Percentiles rank a stretch among this genome's conserved stretches.
phyloP scores from a whole-genome alignment of 768 basidiomycete species.

The Leccinellum luteum region DNA sequence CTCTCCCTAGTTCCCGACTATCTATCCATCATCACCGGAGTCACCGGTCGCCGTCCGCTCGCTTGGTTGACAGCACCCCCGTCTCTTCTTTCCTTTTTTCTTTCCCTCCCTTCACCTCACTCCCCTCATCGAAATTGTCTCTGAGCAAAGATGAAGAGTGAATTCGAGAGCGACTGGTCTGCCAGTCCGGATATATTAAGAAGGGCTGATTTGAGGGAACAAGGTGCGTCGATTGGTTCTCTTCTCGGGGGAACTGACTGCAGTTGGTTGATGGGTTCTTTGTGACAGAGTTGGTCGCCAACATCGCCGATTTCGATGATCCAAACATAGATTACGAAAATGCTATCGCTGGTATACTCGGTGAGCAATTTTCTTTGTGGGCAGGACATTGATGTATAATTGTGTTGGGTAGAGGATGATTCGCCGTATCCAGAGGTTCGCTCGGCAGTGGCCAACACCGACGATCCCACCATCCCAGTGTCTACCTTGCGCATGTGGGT shows the following conservation, averaged over 20 bases:
- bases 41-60: too few relatives aligned
- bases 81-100: neutral
- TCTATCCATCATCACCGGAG: neutral
- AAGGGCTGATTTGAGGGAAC: conserved; percentile 8
- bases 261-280: too few relatives aligned
- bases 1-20: neutral
- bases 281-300: neutral
- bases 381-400: neutral
- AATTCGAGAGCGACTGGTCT: neutral
- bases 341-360: conserved; percentile 13
- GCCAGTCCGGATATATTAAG: conserved; percentile 10
- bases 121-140: too few relatives aligned
- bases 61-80: neutral
- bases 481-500: conserved; percentile 60
- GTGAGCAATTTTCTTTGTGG: conserved; percentile 6
- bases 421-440: conserved; percentile 85
- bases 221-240: neutral
- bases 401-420: conserved; percentile 51
- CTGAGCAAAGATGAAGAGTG: conserved; percentile 12
- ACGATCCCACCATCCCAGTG: conserved; percentile 63
- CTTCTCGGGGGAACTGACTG: neutral
- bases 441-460: conserved; percentile 70
- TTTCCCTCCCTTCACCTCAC: too few relatives aligned
- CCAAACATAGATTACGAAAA: conserved; percentile 34
- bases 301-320: conserved; percentile 31